phyloP scores from a whole-genome alignment of 805 yeast genomes.

The Lipomyces yamadae region DNA sequence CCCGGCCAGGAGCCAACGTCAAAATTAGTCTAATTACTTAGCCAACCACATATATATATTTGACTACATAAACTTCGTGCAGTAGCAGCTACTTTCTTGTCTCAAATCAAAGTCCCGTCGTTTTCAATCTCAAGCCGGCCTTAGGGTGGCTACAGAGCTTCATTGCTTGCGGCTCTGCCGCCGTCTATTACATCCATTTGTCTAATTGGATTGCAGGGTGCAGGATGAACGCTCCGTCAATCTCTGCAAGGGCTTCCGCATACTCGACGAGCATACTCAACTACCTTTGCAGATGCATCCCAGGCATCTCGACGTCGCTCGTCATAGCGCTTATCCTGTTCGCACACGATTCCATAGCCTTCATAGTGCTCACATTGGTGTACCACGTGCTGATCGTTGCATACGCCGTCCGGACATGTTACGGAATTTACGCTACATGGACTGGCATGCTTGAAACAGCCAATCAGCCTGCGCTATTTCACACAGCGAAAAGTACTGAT shows the following conservation, averaged over 20 bases:
- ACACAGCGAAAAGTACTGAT: not conserved
- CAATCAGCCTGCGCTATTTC: not conserved
- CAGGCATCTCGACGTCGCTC: conserved; percentile 24
- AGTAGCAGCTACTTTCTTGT: too few relatives aligned
- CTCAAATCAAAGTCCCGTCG: too few relatives aligned
- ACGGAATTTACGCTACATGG: conserved; percentile 28
- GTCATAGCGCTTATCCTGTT: conserved; percentile 12
- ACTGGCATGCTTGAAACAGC: not conserved
- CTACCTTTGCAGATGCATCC: conserved; percentile 16
- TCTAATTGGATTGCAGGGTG: not conserved
- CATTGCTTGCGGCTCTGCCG: too few relatives aligned
- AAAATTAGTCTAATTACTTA: too few relatives aligned
- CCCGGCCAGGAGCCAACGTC: too few relatives aligned
- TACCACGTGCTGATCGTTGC: conserved; percentile 29
- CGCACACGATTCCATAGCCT: not conserved
- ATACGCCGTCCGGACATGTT: conserved; percentile 31
- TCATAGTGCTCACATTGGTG: conserved; percentile 22
- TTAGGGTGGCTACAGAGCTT: not conserved
- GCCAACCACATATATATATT: too few relatives aligned
- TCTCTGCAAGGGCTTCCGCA: conserved; percentile 10
- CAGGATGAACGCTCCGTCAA: conserved; percentile 17
- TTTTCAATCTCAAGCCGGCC: too few relatives aligned
- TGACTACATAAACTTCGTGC: too few relatives aligned
- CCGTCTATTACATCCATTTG: not conserved
- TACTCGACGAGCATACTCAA: not conserved